Conservation (phyloP, 331 rosid species). For the Phaseolus coccineus region DNA sequence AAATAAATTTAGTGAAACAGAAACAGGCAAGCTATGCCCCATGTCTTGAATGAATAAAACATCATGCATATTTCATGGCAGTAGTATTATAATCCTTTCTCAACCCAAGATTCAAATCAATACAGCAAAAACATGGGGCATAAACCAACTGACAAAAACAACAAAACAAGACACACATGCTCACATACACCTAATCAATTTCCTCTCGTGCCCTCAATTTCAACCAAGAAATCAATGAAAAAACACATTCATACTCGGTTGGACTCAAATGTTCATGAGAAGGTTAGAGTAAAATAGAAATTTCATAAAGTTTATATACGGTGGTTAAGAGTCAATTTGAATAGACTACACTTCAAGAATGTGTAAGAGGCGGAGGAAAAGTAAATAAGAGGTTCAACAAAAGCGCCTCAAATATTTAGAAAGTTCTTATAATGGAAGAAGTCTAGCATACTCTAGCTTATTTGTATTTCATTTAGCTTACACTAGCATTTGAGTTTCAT, state of each 20-base stretch:
- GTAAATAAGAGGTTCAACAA: background rate
- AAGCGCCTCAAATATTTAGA: background rate
- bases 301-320: background rate
- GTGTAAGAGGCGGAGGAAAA: background rate
- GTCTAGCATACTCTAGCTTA: too few species aligned
- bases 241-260: background rate
- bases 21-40: background rate
- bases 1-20: background rate
- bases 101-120: background rate
- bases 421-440: too few species aligned
- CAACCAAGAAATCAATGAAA: background rate
- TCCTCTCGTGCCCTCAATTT: background rate
- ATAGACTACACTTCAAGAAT: background rate
- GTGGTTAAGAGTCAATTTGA: background rate
- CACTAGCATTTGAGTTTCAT: too few species aligned
- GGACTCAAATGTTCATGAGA: background rate
- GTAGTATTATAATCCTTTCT: background rate
- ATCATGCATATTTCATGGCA: background rate
- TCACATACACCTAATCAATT: background rate
- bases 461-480: too few species aligned
- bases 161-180: background rate
- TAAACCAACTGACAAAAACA: background rate
- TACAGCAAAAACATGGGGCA: constrained; percentile 5
- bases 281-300: background rate
- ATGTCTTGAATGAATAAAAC: background rate